A percentile compares a stretch with the other conserved stretches of the same genome.
Evolutionary conservation across 2,329 filamentous ascomycete genomes (phyloP).

Genomic region (Fusarium palustre): DNA sequence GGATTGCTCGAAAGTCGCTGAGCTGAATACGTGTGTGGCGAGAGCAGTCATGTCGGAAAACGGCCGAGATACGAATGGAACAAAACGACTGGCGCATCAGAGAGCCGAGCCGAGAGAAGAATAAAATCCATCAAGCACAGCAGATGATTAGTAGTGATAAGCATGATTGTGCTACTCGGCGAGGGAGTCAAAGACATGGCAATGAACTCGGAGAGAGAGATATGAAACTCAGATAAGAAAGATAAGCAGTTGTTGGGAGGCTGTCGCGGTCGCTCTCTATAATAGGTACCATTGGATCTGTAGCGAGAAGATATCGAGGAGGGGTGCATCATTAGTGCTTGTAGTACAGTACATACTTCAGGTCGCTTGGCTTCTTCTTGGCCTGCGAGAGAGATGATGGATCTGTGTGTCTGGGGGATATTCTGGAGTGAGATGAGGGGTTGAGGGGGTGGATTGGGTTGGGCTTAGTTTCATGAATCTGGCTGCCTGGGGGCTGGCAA

Average conservation of each 20-base stretch:
- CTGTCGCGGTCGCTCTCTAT: conserved; percentile 13
- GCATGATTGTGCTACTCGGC: conserved; percentile 23
- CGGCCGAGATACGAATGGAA: conserved; percentile 38
- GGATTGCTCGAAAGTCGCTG: conserved; percentile 6
- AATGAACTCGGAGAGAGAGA: conserved; percentile 4
- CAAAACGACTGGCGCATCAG: conserved; percentile 9
- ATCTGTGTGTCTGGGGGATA: conserved; percentile 30
- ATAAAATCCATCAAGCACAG: not conserved
- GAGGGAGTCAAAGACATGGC: conserved; percentile 31
- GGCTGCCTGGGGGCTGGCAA: conserved; percentile 8
- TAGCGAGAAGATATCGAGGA: conserved; percentile 2
- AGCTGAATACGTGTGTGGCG: conserved; percentile 26
- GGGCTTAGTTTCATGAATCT: conserved; percentile 9
- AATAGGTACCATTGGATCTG: not conserved
- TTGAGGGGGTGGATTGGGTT: conserved; percentile 5
- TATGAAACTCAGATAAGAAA: conserved; percentile 32
- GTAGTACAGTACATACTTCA: not conserved
- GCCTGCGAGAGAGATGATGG: conserved; percentile 8
- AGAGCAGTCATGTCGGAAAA: conserved; percentile 35
- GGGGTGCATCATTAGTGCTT: conserved; percentile 29
- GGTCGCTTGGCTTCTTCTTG: not conserved
- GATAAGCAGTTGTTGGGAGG: conserved; percentile 25
- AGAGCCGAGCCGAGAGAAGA: conserved; percentile 8
- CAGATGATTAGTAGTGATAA: conserved; percentile 23
- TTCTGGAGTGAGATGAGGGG: conserved; percentile 30